These are phyloP conservation scores for Aspergillus bombycis DNA, from an alignment of 2,329 filamentous ascomycete species.

Conservation along the genomic window DNA sequence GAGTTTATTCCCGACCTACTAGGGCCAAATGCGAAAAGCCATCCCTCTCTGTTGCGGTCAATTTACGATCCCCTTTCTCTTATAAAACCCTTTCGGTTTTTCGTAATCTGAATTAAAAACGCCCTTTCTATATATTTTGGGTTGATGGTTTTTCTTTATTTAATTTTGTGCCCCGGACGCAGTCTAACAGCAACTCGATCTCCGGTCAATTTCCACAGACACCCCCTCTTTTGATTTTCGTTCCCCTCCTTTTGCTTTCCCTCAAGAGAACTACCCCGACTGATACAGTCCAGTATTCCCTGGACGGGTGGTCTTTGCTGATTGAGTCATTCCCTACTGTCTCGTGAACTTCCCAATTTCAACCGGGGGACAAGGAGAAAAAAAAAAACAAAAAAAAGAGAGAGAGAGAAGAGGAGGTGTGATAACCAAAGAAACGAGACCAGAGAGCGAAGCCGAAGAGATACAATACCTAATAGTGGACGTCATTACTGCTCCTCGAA, in stretches of 20 bases:
- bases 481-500: constrained; percentile 18
- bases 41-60: background rate
- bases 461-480: constrained; percentile 10
- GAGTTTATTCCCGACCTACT: constrained; percentile 1
- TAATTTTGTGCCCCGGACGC: background rate
- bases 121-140: background rate
- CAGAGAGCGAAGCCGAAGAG: background rate
- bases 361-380: background rate
- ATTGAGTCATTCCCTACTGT: constrained; percentile 1
- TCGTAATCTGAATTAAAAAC: background rate
- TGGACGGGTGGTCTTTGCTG: background rate
- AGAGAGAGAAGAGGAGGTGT: too few relatives aligned
- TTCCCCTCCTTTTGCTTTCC: background rate
- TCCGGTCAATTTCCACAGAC: constrained; percentile 1
- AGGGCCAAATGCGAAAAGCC: background rate
- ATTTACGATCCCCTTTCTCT: background rate
- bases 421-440: background rate
- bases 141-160: background rate
- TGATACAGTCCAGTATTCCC: background rate
- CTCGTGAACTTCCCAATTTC: background rate
- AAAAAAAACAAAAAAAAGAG: background rate
- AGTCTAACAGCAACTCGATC: background rate
- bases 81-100: background rate
- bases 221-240: background rate
- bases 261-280: background rate